These are phyloP conservation scores for Leccinum truebloodii DNA, from an alignment of 768 basidiomycete genomes.

Conservation along the genomic window DNA sequence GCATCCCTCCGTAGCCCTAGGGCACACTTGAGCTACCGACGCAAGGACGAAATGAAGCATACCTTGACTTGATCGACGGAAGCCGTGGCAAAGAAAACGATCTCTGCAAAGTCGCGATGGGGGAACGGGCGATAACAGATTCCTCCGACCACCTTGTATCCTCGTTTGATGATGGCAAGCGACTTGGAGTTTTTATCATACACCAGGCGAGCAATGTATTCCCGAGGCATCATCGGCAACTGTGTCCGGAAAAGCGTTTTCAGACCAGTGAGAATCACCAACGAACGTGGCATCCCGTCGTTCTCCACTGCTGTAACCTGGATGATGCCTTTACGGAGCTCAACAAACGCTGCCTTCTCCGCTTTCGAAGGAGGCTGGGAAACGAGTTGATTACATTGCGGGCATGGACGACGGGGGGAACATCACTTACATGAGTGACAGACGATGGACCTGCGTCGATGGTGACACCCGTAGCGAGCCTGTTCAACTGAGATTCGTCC, in stretches of 20 bases:
- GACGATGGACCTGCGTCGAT: slow-evolving; percentile 59
- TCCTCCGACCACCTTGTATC: slow-evolving; percentile 94
- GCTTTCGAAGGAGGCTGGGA: slow-evolving; percentile 53
- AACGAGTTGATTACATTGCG: slow-evolving; percentile 9
- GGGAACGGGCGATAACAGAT: slow-evolving; percentile 97
- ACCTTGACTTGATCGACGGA: slow-evolving; percentile 98
- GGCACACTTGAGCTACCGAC: slow-evolving; percentile 2
- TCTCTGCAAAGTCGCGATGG: slow-evolving; percentile 93
- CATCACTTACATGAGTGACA: slow-evolving; percentile 47
- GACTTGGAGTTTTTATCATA: slow-evolving; percentile 91
- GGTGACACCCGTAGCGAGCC: slow-evolving; percentile 79
- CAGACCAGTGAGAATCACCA: slow-evolving; percentile 88
- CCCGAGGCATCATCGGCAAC: slow-evolving; percentile 97
- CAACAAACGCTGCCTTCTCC: slow-evolving; percentile 78
- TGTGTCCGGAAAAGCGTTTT: slow-evolving; percentile 98
- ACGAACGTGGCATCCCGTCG: slow-evolving; percentile 70
- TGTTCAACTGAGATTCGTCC: slow-evolving; percentile 73
- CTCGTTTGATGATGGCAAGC: slow-evolving; percentile 92
- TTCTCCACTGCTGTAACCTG: slow-evolving; percentile 84
- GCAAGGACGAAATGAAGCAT: slow-evolving; percentile 16
- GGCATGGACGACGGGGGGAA: slow-evolving; percentile 1
- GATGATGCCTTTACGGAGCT: slow-evolving; percentile 82
- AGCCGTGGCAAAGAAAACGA: slow-evolving; percentile 97
- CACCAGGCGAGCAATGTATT: slow-evolving; percentile 95
- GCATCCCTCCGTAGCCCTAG: slow-evolving; percentile 95